Evolutionary conservation across 2,329 filamentous ascomycete species (phyloP), one percentile per base, ranked within the genome.

Genomic region (Monosporascus sp.): DNA sequence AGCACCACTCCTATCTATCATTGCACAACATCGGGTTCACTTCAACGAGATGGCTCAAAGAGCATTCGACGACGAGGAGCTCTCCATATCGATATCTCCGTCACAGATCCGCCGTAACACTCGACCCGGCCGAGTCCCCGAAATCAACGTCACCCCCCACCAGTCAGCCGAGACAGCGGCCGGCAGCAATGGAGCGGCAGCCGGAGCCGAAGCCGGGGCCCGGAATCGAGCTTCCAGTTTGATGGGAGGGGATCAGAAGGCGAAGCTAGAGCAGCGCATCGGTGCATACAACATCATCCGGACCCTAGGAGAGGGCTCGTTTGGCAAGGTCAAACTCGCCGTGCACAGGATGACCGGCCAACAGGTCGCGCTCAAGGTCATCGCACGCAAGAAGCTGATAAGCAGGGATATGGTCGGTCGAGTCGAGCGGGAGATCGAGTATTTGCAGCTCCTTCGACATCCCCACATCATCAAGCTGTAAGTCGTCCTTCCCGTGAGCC

Each of bases 381-480:
- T 99, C 67, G 89, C 91, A 43, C 84, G 94, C 61, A 94, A 94
- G 77, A 96, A 97, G 77, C 82, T 99, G 66, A 90, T 97, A 63
- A 97, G 92, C 62, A 82, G 93, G 66, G 94, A 99, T 72, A 97
- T 99, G 94, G 92, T 95, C 50, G 94, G 94, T 56, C 85, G 94
- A 56, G 95, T 99, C 59, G 94, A 99, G 77, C 85, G 94, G 62
- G 94, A 99, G 77, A 99, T 99, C 63, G 92, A 97, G 71, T 99
- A 99, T 69, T 81, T 99, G 58, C 94, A 99, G 75, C 77, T 99
- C 56, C 80, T 99, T 56, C 86, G 94, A 56, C 94, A 99, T 72
- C 94, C 94, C 41, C 94, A 99, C 73, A 99, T 99, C 70, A 99
- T 99, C 78, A 99, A 99, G 75, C 81, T 99, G 85, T 97, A 78